Evolutionary conservation across 768 basidiomycete genomes (phyloP).

Genomic region (Melanogaster broomeanus): DNA sequence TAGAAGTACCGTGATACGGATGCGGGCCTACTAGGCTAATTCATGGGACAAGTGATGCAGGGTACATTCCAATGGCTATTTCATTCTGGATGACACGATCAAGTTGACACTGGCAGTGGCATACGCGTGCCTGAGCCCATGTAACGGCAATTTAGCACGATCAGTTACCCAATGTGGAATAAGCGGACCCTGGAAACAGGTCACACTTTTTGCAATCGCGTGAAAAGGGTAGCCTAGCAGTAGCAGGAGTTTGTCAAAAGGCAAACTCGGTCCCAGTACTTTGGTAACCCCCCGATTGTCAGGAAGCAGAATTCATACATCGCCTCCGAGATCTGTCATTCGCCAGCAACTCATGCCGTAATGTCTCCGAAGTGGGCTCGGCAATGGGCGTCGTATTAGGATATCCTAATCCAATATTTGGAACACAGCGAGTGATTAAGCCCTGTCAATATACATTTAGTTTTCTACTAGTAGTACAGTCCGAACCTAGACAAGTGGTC

Average conservation of each 20-base stretch:
- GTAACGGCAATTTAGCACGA: conserved; percentile 29
- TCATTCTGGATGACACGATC: conserved; percentile 3
- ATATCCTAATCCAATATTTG: conserved; percentile 18
- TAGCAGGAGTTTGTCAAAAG: too few species aligned
- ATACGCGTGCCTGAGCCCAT: conserved; percentile 21
- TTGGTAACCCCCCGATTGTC: conserved; percentile 34
- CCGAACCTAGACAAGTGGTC: not conserved
- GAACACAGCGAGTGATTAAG: conserved; percentile 17
- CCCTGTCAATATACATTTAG: too few species aligned
- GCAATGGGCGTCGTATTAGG: conserved; percentile 26
- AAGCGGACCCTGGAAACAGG: conserved; percentile 36
- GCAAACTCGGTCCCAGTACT: conserved; percentile 29
- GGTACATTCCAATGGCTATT: too few species aligned
- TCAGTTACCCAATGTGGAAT: conserved; percentile 23
- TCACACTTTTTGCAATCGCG: conserved; percentile 24
- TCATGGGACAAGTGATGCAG: too few species aligned
- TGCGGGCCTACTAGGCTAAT: too few species aligned
- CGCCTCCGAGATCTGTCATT: conserved; percentile 35
- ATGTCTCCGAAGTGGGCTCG: conserved; percentile 31
- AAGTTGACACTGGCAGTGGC: too few species aligned
- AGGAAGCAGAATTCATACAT: conserved; percentile 32
- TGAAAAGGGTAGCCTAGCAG: conserved; percentile 26
- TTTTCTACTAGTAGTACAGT: too few species aligned
- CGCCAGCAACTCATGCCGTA: conserved; percentile 31
- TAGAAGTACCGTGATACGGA: too few species aligned